These are phyloP conservation scores for Penicillium subrubescens DNA, from an alignment of 495 filamentous ascomycete genomes.

Conservation along the genomic window DNA sequence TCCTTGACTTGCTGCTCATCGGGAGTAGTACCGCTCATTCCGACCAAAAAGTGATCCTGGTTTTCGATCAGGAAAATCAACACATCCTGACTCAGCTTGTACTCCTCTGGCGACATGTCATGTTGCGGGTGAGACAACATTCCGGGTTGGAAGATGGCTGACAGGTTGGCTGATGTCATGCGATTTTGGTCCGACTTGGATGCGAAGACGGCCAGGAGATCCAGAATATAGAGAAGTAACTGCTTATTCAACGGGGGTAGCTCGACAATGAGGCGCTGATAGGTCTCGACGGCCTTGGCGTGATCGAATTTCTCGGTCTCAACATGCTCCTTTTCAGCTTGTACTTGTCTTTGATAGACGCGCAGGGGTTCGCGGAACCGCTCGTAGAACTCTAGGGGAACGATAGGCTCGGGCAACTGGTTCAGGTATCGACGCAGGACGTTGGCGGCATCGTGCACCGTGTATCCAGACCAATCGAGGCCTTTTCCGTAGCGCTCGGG, in stretches of 20 bases:
- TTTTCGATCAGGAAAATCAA: conserved; percentile 98
- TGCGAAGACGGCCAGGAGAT: conserved; percentile 96
- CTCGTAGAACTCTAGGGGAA: conserved; percentile 92
- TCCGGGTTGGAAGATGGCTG: conserved; percentile 98
- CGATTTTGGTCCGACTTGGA: conserved; percentile 96
- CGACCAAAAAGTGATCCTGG: conserved; percentile 86
- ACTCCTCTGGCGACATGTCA: conserved; percentile 92
- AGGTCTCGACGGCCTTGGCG: conserved; percentile 73
- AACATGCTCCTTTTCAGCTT: conserved; percentile 20
- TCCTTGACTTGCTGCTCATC: conserved; percentile 87
- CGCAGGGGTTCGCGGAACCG: conserved; percentile 83
- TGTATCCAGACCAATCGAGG: conserved; percentile 95
- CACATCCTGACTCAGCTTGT: conserved; percentile 93
- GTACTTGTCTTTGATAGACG: conserved; percentile 70
- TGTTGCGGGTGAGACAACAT: conserved; percentile 92
- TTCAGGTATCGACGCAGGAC: conserved; percentile 95
- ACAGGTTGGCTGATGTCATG: conserved; percentile 92
- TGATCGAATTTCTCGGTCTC: conserved; percentile 67
- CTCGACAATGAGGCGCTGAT: conserved; percentile 89
- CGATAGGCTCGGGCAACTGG: conserved; percentile 90
- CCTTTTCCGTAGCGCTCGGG: conserved; percentile 97
- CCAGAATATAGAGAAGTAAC: conserved; percentile 92
- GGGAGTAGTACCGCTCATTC: conserved; percentile 89
- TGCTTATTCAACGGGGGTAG: conserved; percentile 93
- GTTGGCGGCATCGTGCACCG: conserved; percentile 97